phyloP scores from a whole-genome alignment of 1,284 basidiomycete species.

The Irpex lacteus region DNA sequence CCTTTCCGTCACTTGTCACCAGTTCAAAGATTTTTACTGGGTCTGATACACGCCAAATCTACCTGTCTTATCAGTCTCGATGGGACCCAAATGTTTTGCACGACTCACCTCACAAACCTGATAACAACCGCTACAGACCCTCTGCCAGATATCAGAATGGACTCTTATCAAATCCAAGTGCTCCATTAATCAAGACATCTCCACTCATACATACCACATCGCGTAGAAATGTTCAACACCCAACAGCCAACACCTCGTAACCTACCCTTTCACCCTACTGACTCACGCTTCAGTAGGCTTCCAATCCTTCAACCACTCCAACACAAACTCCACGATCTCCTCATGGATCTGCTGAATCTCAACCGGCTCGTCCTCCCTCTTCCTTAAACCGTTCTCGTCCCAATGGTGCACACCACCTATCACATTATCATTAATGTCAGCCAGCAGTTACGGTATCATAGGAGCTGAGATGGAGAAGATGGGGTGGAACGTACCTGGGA shows the following conservation, averaged over 20 bases:
- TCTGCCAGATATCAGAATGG: no score
- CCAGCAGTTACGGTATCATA: not conserved
- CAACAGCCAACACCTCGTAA: not conserved
- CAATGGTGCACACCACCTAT: slow-evolving; percentile 86
- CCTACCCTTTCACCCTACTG: not conserved
- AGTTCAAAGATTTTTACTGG: no score
- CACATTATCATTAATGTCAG: not conserved
- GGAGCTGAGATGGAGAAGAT: not conserved
- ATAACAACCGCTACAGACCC: no score
- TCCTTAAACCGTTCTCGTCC: slow-evolving; percentile 80
- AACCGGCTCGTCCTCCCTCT: slow-evolving; percentile 67
- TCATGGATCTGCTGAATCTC: slow-evolving; percentile 81
- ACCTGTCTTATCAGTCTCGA: no score
- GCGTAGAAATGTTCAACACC: no score
- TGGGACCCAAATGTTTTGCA: no score
- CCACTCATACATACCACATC: no score
- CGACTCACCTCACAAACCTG: no score
- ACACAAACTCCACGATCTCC: slow-evolving; percentile 81
- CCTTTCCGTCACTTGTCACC: no score
- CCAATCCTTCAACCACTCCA: slow-evolving; percentile 77
- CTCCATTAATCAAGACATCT: no score
- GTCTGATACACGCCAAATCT: no score
- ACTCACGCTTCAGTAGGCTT: slow-evolving; percentile 5
- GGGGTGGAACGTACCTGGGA: slow-evolving; percentile 58
- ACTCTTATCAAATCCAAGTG: no score